Percentiles rank a stretch among this genome's conserved stretches.
Conservation (phyloP, 306 rosid species). For the Medicago ruthenica region DNA sequence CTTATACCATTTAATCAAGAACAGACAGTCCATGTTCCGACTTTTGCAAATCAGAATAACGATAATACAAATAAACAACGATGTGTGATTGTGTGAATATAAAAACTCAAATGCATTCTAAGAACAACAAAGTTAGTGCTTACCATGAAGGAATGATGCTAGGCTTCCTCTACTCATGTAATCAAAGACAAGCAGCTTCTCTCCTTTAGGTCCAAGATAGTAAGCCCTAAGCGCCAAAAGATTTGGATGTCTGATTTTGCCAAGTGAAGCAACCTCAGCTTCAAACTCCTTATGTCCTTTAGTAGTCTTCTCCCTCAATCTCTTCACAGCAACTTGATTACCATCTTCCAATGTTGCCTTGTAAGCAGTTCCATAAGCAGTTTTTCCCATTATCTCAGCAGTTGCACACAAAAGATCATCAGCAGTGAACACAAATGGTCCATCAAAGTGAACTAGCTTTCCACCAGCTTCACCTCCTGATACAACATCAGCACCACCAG, state of each 20-base stretch:
- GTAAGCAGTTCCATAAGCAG: conserved; percentile 88
- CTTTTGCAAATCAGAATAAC: not conserved
- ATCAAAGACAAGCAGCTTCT: conserved; percentile 89
- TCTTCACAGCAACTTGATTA: conserved; percentile 84
- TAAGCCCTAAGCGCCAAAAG: conserved; percentile 85
- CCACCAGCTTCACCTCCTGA: conserved; percentile 83
- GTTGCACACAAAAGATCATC: conserved; percentile 91
- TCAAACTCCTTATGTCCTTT: conserved; percentile 89
- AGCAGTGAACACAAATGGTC: conserved; percentile 86
- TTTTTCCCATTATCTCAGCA: conserved; percentile 94
- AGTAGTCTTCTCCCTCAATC: conserved; percentile 85
- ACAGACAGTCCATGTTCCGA: not conserved
- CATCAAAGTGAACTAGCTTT: conserved; percentile 82
- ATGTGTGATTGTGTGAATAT: not conserved
- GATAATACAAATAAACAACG: not conserved
- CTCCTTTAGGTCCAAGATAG: conserved; percentile 65
- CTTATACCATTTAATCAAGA: not conserved
- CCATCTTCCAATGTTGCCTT: conserved; percentile 91
- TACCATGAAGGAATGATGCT: conserved; percentile 92
- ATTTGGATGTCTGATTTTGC: conserved; percentile 78
- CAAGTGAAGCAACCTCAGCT: conserved; percentile 76
- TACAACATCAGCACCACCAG: conserved; percentile 55
- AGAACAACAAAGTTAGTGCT: conserved; percentile 8
- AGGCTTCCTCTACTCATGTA: conserved; percentile 86
- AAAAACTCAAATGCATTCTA: not conserved